Percentiles rank a stretch among this genome's conserved stretches.
Evolutionary conservation across 768 basidiomycete species (phyloP).

Genomic region (Boletus sp.): DNA sequence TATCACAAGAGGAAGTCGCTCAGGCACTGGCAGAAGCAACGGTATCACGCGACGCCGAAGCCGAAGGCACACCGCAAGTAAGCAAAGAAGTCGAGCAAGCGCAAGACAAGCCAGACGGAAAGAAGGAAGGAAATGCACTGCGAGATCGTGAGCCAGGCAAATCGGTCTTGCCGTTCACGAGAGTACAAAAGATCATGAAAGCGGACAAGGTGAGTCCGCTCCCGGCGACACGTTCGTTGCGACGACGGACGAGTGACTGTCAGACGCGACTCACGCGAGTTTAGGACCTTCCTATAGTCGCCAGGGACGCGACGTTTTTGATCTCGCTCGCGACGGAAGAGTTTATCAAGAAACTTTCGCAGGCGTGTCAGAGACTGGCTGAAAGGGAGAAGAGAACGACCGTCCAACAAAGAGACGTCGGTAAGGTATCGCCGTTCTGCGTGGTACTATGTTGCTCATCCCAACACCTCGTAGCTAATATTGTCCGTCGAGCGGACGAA

Average conservation of each 20-base stretch:
- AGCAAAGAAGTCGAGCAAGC: slow-evolving; percentile 8
- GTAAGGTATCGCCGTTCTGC: slow-evolving; percentile 40
- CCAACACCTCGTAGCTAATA: slow-evolving; percentile 44
- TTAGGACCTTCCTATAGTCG: slow-evolving; percentile 74
- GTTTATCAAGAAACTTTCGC: slow-evolving; percentile 74
- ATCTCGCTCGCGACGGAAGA: slow-evolving; percentile 86
- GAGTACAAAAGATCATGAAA: slow-evolving; percentile 83
- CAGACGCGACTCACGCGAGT: background rate
- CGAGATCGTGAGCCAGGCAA: slow-evolving; percentile 55
- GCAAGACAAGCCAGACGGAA: slow-evolving; percentile 17
- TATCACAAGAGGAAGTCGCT: slow-evolving; percentile 4
- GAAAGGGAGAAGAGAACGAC: slow-evolving; percentile 69
- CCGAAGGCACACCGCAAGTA: slow-evolving; percentile 6
- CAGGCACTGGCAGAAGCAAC: slow-evolving; percentile 4
- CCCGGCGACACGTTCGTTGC: background rate
- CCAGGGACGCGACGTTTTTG: slow-evolving; percentile 75
- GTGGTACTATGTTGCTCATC: background rate
- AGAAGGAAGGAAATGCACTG: slow-evolving; percentile 13
- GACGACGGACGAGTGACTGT: background rate
- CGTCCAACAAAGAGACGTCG: slow-evolving; percentile 77
- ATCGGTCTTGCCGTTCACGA: slow-evolving; percentile 69
- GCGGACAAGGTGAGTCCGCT: slow-evolving; percentile 66
- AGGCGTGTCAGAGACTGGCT: slow-evolving; percentile 70
- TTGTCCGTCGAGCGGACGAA: slow-evolving; percentile 67
- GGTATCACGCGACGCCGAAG: slow-evolving; percentile 7